Evolutionary conservation across 2,329 filamentous ascomycete species (phyloP).

Genomic region (Scopulariopsis brevicaulis): DNA sequence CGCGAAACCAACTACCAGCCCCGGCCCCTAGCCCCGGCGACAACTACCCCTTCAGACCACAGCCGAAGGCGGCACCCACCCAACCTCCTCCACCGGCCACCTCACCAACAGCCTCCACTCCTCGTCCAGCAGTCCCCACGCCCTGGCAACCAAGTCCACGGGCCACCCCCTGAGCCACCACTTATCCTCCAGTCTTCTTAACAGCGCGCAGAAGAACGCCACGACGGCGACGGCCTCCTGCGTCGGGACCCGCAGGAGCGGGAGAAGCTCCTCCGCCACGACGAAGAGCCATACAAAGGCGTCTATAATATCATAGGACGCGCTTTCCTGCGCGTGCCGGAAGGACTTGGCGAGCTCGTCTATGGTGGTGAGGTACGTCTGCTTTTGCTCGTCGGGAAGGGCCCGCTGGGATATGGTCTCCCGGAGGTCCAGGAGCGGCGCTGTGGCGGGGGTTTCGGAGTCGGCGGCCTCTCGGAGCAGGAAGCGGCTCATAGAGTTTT

Average conservation of each 20-base stretch:
- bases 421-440: not conserved
- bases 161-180: constrained; percentile 26
- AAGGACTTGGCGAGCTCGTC: constrained; percentile 13
- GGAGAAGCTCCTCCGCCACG: constrained; percentile 21
- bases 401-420: not conserved
- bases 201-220: constrained; percentile 19
- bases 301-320: constrained; percentile 21
- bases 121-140: constrained; percentile 20
- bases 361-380: constrained; percentile 18
- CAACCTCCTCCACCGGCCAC: constrained; percentile 10
- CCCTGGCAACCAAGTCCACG: constrained; percentile 17
- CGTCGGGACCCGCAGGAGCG: constrained; percentile 16
- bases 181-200: constrained; percentile 18
- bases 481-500: not conserved
- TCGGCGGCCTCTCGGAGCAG: not conserved
- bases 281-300: constrained; percentile 27
- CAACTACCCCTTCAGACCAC: not conserved
- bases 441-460: not conserved
- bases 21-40: no score
- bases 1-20: no score
- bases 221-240: constrained; percentile 21
- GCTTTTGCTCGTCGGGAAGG: not conserved
- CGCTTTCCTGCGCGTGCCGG: not conserved
- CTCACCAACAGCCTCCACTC: constrained; percentile 22
- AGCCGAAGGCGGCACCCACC: constrained; percentile 10